Conservation (phyloP, 192 early-diverging fungal genomes). For the Coemansia sp. region DNA sequence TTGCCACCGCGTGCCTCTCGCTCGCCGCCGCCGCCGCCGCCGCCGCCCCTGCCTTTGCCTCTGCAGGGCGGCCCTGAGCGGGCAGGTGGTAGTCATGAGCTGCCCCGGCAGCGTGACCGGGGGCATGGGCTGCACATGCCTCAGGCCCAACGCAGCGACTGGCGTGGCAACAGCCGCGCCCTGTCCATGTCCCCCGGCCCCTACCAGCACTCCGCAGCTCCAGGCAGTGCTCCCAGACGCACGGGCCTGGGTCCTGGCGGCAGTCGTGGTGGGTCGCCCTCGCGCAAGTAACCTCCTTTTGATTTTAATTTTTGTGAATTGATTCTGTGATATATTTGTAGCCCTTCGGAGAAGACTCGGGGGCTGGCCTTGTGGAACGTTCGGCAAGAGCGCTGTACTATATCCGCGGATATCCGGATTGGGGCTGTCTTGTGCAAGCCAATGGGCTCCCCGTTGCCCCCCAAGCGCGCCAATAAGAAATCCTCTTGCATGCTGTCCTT, state of each 20-base stretch:
- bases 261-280: constrained; percentile 29
- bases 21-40: constrained; percentile 20
- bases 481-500: too few species aligned
- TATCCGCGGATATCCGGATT: neutral
- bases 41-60: constrained; percentile 3
- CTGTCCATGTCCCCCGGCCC: constrained; percentile 14
- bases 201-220: constrained; percentile 5
- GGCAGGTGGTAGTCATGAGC: neutral
- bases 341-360: neutral
- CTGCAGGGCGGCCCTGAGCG: neutral
- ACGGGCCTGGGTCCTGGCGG: constrained; percentile 14
- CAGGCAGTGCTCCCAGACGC: neutral
- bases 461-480: too few species aligned
- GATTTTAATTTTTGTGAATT: neutral
- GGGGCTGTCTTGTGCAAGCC: neutral
- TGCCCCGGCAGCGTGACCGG: constrained; percentile 19
- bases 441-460: neutral
- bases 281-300: constrained; percentile 11
- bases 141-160: constrained; percentile 24
- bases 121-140: constrained; percentile 1
- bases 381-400: neutral
- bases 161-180: constrained; percentile 19
- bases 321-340: neutral
- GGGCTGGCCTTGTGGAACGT: neutral
- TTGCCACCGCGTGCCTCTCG: constrained; percentile 4